Evolutionary conservation across 2,329 filamentous ascomycete genomes (phyloP), one percentile per base, ranked within the genome.

Genomic region (Raffaelea arxii): DNA sequence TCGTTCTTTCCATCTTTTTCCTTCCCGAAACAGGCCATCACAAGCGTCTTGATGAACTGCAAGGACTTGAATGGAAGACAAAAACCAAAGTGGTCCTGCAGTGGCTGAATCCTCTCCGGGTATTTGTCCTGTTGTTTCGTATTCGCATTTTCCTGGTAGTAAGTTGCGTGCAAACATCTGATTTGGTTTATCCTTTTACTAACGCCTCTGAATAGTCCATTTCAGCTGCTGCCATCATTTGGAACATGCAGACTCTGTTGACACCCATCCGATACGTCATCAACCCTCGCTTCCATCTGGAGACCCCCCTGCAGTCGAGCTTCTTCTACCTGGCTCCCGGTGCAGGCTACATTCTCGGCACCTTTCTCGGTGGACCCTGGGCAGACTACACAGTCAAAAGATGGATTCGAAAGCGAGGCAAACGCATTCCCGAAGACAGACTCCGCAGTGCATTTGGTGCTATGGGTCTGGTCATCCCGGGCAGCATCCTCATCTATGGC

Each of bases 271-370:
- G 81, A 23, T 84, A 84, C 55, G 76, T 85, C 12, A 68, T 86
- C 18, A 86, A 86, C 55, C 82, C 82, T 0, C 77, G 82, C 46
- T 86, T 86, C 65, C 56, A 76, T 44, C 71, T 86, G 14, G 74
- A 72, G 0, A 71, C 71, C 0, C 81, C 83, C 0, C 70, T 85
- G 21, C 75, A 83, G 56, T 75, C 73, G 0, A 80, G 78, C 0
- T 68, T 86, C 4, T 84, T 86, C 63, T 86, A 84, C 58, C 75
- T 86, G 19, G 80, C 82, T 0, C 82, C 82, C 0, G 82, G 82
- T 1, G 72, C 70, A 46, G 82, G 82, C 1, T 86, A 85, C 54
- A 64, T 86, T 0, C 48, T 75, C 0, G 81, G 82, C 0, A 84
- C 80, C 1, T 77, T 85, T 52, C 66, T 83, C 49, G 82, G 82